Conservation (phyloP, 2,329 filamentous ascomycete genomes). For the Albophoma yamanashiensis region DNA sequence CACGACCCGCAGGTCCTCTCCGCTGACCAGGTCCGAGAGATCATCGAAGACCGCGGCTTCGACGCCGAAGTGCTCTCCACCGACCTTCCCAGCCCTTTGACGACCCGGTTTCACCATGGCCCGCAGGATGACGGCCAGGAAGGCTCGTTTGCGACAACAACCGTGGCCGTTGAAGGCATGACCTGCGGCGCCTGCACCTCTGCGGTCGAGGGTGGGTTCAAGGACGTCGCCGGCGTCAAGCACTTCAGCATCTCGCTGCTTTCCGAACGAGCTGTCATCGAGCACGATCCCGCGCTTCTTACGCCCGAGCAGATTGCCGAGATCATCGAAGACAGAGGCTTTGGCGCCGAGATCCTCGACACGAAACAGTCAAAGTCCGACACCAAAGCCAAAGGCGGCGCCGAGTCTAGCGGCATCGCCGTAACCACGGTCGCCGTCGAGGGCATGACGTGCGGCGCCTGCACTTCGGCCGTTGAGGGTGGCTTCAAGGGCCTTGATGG, state of each 20-base stretch:
- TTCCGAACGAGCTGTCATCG: slow-evolving; percentile 75
- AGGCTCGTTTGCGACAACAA: slow-evolving; percentile 51
- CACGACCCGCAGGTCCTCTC: slow-evolving; percentile 70
- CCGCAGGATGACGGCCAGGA: slow-evolving; percentile 24
- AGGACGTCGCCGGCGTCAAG: slow-evolving; percentile 60
- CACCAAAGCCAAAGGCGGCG: slow-evolving; percentile 17
- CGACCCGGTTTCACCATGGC: slow-evolving; percentile 24
- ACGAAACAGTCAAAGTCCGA: slow-evolving; percentile 38
- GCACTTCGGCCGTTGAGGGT: slow-evolving; percentile 81
- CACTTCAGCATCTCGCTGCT: slow-evolving; percentile 74
- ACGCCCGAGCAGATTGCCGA: slow-evolving; percentile 43
- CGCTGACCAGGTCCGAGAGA: slow-evolving; percentile 67
- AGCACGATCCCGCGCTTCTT: slow-evolving; percentile 56
- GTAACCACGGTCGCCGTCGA: slow-evolving; percentile 83
- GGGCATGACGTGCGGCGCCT: slow-evolving; percentile 96
- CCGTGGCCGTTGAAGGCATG: slow-evolving; percentile 75
- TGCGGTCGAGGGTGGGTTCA: slow-evolving; percentile 72
- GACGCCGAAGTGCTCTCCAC: slow-evolving; percentile 83
- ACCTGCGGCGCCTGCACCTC: slow-evolving; percentile 86
- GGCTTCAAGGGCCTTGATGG: slow-evolving; percentile 72
- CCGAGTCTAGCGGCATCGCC: slow-evolving; percentile 30
- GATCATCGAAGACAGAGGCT: slow-evolving; percentile 62
- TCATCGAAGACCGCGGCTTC: slow-evolving; percentile 86
- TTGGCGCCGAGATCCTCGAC: slow-evolving; percentile 70
- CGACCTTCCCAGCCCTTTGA: slow-evolving; percentile 51